Base-by-base conservation (phyloP, 2,329 filamentous ascomycete species). In the Colletotrichum camelliae region DNA sequence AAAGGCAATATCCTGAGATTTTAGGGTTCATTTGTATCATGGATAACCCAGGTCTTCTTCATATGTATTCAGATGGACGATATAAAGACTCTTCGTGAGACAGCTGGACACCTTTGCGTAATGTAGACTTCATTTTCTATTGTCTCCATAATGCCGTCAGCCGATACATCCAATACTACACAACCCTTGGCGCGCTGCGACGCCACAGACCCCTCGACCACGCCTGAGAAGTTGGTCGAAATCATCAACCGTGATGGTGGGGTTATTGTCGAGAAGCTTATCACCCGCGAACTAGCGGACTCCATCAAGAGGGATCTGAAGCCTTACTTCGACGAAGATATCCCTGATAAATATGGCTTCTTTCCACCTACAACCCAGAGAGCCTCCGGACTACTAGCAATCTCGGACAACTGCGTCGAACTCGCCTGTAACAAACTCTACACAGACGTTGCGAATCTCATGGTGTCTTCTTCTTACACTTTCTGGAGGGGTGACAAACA, bases 341-440 rank as follows among this genome's bases (percentile, higher is more conserved):
- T 76, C 1, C 79, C 80, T 18, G 85, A 86, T 76, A 78, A 80
- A 35, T 83, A 81, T 24, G 85, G 85, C 8, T 86, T 86, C 80
- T 86, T 86, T 57, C 85, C 85, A 3, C 71, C 76, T 3, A 86
- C 84, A 1, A 86, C 84, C 0, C 83, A 85, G 74, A 80, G 86
- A 24, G 85, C 85, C 0, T 83, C 83, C 2, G 85, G 86, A 3
- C 74, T 87, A 21, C 75, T 87, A 16, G 83, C 79, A 4, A 80
- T 82, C 12, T 87, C 85, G 0, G 82, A 84, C 39, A 82, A 80
- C 1, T 86, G 84, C 33, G 81, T 84, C n/a, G 82, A 87, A 65
- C 80, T 85, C 9, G 81, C 82, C 1, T 81, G 81, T 43, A 86
- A 83, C 35, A 80, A 81, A 5, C 79, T 83, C 7, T 85, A 83